Base-by-base conservation (phyloP, 169 alveolate species). In the Neospora caninum region DNA sequence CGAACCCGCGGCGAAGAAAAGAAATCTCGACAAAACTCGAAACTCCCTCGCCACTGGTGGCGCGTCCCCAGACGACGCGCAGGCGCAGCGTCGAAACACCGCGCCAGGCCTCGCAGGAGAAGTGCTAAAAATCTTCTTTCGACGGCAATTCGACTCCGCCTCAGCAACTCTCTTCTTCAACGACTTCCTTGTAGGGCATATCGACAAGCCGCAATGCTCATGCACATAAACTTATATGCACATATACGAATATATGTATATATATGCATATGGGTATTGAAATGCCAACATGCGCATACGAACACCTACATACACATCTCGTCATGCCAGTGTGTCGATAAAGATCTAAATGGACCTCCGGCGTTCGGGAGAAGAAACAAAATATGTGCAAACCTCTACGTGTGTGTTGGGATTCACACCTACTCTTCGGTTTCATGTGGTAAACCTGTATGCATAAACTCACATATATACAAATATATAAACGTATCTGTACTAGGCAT, bases 101-200 rank as follows among this genome's bases (percentile, higher is more conserved):
- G 73, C 73, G 31, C 34, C n/a, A 1, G 73, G 41, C 64, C 89
- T 82, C 13, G 89, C 89, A 9, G 38, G n/a, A 10, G 89, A 82
- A 43, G 67, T 43, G 25, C 89, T 82, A 29, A 38, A 82, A 36
- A 82, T 82, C 89, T 82, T 82, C 67, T 82, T 82, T 27, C 53
- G 64, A 0, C 31, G 89, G 25, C 89, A 82, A 41, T 41, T 38
- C 89, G 89, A 82, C 36, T 41, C 89, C 13, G 89, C 89, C 2
- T 82, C 89, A 6, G 89, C 89, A 0, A 18, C 38, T 13, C 67
- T 82, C 34, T 41, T 82, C 64, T 82, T 82, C 7, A 41, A 10
- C 38, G 67, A 82, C n/a, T 82, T 82, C 67, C 69, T 42, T 31
- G 89, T 82, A 82, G 6, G 89, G n/a, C 18, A 9, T n/a, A 13